A percentile compares a stretch with the other conserved stretches of the same genome.
These are phyloP conservation scores for Neurospora tetraspora DNA, from an alignment of 495 filamentous ascomycete genomes.

Conservation along the genomic window DNA sequence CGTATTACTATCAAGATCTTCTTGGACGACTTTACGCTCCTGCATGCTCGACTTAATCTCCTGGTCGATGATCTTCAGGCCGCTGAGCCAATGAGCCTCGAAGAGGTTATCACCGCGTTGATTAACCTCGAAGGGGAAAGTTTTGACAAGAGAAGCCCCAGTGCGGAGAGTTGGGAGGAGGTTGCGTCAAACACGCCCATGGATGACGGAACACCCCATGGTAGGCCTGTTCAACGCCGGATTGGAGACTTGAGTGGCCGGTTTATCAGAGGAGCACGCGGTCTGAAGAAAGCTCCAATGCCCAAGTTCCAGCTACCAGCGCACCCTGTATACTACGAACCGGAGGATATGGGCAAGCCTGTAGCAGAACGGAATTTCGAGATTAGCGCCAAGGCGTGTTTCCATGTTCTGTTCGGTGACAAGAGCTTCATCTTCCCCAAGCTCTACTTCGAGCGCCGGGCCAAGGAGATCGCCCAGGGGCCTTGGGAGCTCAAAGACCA, in stretches of 20 bases:
- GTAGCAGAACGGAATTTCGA: slow-evolving; percentile 71
- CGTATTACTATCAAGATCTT: slow-evolving; percentile 84
- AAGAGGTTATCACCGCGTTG: slow-evolving; percentile 37
- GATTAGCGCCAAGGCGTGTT: slow-evolving; percentile 83
- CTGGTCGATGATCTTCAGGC: slow-evolving; percentile 65
- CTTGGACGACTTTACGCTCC: slow-evolving; percentile 71
- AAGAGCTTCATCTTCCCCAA: slow-evolving; percentile 89
- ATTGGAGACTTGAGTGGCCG: slow-evolving; percentile 39
- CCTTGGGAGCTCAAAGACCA: slow-evolving; percentile 68
- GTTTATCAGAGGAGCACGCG: slow-evolving; percentile 35
- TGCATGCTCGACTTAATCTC: slow-evolving; percentile 76
- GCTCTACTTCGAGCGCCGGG: slow-evolving; percentile 76
- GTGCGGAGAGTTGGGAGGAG: slow-evolving; percentile 91
- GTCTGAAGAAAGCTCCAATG: slow-evolving; percentile 39
- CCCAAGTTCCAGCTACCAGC: slow-evolving; percentile 78
- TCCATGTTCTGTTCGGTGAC: slow-evolving; percentile 93
- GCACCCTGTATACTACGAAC: slow-evolving; percentile 72
- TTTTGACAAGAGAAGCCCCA: slow-evolving; percentile 51
- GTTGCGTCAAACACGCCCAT: slow-evolving; percentile 54
- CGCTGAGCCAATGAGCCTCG: slow-evolving; percentile 47
- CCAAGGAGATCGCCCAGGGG: slow-evolving; percentile 70
- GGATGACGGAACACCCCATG: slow-evolving; percentile 41
- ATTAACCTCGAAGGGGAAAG: slow-evolving; percentile 52
- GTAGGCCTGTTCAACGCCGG: slow-evolving; percentile 30
- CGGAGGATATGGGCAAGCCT: slow-evolving; percentile 61